A percentile compares a stretch with the other conserved stretches of the same genome.
phyloP scores from a whole-genome alignment of 2,329 filamentous ascomycete species.

The Teratosphaeriaceae sp. region DNA sequence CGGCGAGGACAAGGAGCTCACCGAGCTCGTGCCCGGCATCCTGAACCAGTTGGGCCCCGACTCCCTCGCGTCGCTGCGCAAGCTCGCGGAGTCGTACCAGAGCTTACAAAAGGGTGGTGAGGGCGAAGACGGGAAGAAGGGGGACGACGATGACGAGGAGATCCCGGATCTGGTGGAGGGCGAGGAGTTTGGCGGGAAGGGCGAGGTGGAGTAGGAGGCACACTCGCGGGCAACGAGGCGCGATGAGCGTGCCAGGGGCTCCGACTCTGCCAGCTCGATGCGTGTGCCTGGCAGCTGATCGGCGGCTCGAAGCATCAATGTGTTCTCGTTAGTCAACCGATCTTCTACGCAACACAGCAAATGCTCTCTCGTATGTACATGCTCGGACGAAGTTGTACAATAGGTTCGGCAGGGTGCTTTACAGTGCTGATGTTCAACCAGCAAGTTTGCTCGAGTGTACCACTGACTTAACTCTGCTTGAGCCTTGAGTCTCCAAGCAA shows the following conservation, averaged over 20 bases:
- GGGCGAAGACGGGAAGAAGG: slow-evolving; percentile 59
- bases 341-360: too few relatives aligned
- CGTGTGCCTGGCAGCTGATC: too few relatives aligned
- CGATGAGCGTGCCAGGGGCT: too few relatives aligned
- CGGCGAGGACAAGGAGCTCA: slow-evolving; percentile 99
- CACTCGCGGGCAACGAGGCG: too few relatives aligned
- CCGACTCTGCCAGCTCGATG: too few relatives aligned
- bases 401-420: background rate
- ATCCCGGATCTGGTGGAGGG: slow-evolving; percentile 96
- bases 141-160: slow-evolving; percentile 65
- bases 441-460: too few relatives aligned
- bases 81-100: slow-evolving; percentile 99
- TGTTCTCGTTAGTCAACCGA: too few relatives aligned
- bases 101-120: slow-evolving; percentile 92
- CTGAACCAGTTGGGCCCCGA: slow-evolving; percentile 99
- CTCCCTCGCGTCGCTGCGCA: slow-evolving; percentile 93
- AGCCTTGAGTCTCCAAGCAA: too few relatives aligned
- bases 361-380: slow-evolving; percentile 4
- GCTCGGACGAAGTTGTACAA: slow-evolving; percentile 4
- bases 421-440: too few relatives aligned
- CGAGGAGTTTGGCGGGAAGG: slow-evolving; percentile 92
- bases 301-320: too few relatives aligned
- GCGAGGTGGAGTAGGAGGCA: slow-evolving; percentile 67
- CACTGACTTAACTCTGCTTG: too few relatives aligned
- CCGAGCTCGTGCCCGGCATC: slow-evolving; percentile 97